Base-by-base conservation (phyloP, 1,284 basidiomycete genomes). In the Marasmius sp. region DNA sequence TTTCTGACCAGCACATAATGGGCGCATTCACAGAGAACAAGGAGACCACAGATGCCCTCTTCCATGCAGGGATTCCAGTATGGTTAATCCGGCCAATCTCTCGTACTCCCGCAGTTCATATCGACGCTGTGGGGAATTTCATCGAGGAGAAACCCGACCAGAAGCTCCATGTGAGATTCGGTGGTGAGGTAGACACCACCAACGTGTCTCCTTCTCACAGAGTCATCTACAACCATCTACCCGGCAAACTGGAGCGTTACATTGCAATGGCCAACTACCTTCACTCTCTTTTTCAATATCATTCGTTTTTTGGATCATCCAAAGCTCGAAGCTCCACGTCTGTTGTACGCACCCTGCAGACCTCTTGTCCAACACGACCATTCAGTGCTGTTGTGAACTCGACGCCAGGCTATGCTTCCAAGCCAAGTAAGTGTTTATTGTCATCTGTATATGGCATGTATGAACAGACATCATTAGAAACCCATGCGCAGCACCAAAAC, bases 11-110 rank as follows among this genome's bases (percentile, higher is more conserved):
- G 37, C 11, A 38, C 8, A 18, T 56, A n/a, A 27, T 57, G 7
- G 56, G 56, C 8, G 43, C 56, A 6, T 57, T 57, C 33, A 57
- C 56, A 4, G 56, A 57, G 12, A 34, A 57, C 47, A 16, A 45
- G 6, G 27, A 45, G 20, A 36, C 8, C 6, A 14, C 47, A 6
- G 43, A 45, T 43, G 11, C 5, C 12, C 33, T 57, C 12, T 57
- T 22, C 43, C 27, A 57, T 16, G 41, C 39, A n/a, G 20, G 41
- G 7, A 48, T 57, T 12, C 56, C 56, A 47, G 56, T 57, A 16
- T 57, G 41, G 39, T 57, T 6, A 22, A 41, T 57, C 14, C 56
- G 56, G 4, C 41, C 41, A 6, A 16, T 34, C 38, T 45, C 39
- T 10, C 16, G 22, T 8, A 27, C 41, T 14, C 39, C 20, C 7